A percentile compares a stretch with the other conserved stretches of the same genome.
These are phyloP conservation scores for Paramecium sonneborni DNA, from an alignment of 73 alveolate species.

Conservation along the genomic window DNA sequence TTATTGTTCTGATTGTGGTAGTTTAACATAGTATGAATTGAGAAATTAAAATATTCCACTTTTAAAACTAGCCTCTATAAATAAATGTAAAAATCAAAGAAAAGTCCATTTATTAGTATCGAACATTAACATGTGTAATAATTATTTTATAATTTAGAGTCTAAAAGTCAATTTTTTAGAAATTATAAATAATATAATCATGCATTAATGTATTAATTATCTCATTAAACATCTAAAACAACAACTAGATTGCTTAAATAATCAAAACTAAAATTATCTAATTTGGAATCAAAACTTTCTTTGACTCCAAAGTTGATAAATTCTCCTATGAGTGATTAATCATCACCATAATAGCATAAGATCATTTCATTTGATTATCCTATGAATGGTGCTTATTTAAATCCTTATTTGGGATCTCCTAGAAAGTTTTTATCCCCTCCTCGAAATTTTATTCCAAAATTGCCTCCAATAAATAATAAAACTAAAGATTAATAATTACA, in stretches of 20 bases:
- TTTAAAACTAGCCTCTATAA: neutral
- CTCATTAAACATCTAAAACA: neutral
- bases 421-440: neutral
- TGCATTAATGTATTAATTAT: neutral
- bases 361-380: neutral
- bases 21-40: neutral
- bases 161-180: neutral
- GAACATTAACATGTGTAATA: neutral
- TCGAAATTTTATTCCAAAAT: too few relatives aligned
- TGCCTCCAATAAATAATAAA: too few relatives aligned
- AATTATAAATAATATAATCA: neutral
- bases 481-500: neutral
- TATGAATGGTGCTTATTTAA: neutral
- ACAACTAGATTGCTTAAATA: neutral
- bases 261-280: neutral
- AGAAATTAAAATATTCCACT: neutral
- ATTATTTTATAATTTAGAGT: neutral
- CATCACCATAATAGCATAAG: neutral
- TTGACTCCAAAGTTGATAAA: neutral
- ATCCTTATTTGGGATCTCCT: too few relatives aligned
- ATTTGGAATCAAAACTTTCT: neutral
- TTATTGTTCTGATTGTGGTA: constrained; percentile 38
- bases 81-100: neutral
- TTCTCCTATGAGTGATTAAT: neutral
- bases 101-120: neutral